Evolutionary conservation across 306 rosid species (phyloP).

Genomic region (Casuarina cunninghamiana): DNA sequence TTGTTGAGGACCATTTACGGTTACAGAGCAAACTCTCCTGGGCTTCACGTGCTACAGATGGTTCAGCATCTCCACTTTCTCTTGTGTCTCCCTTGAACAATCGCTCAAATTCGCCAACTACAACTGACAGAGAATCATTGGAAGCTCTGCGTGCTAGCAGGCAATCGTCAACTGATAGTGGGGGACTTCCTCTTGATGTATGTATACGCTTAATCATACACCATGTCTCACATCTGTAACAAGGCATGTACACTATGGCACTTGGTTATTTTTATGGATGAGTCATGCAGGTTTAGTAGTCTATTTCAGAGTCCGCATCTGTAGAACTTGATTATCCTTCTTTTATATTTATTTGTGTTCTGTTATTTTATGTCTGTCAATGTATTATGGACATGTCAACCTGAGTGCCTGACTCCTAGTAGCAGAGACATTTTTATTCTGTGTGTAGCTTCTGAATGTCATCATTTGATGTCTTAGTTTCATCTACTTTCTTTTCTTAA

Average conservation of each 20-base stretch:
- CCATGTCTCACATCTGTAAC: conserved; percentile 4
- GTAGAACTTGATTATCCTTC: conserved; percentile 2
- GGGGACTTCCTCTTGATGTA: conserved; percentile 78
- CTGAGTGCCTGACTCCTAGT: neutral
- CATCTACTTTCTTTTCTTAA: conserved; percentile 9
- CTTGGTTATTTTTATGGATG: conserved; percentile 7
- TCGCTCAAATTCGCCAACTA: conserved; percentile 42
- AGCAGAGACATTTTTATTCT: neutral
- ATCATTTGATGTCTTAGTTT: conserved; percentile 7
- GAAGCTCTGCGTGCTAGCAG: conserved; percentile 44
- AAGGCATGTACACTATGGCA: conserved; percentile 21
- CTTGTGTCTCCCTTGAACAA: conserved; percentile 57
- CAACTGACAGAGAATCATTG: conserved; percentile 39
- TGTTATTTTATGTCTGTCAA: neutral
- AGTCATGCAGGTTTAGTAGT: neutral
- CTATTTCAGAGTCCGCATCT: conserved; percentile 14
- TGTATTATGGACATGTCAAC: neutral
- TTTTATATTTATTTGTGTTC: neutral
- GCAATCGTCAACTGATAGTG: conserved; percentile 57
- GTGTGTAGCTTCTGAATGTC: conserved; percentile 2
- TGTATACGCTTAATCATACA: conserved; percentile 28
- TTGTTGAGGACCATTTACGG: conserved; percentile 98
- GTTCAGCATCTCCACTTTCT: conserved; percentile 80
- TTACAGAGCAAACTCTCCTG: conserved; percentile 72
- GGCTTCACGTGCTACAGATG: conserved; percentile 53